A percentile compares a stretch with the other conserved stretches of the same genome.
Conservation (phyloP, 1,139 yeast genomes). For the Eremothecium cymbalariae region DNA sequence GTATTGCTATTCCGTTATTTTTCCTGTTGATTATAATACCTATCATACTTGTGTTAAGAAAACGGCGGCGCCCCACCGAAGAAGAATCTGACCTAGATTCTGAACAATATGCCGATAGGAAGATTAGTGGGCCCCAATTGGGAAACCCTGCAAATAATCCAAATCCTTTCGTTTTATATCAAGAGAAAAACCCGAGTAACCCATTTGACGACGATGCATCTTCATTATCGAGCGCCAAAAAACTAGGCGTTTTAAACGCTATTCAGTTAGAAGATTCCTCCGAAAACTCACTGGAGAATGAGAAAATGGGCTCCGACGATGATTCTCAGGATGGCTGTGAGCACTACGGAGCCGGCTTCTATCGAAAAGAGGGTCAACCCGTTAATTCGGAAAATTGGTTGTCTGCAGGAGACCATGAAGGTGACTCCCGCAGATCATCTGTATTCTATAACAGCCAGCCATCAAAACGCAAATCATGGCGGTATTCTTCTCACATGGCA, state of each 20-base stretch:
- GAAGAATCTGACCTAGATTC: slow-evolving; percentile 33
- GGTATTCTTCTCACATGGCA: slow-evolving; percentile 38
- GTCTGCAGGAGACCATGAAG: no score
- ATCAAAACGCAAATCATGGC: slow-evolving; percentile 58
- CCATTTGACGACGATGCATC: slow-evolving; percentile 32
- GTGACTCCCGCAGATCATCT: slow-evolving; percentile 25
- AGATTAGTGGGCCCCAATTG: slow-evolving; percentile 34
- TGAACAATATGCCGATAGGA: slow-evolving; percentile 30
- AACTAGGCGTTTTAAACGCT: slow-evolving; percentile 45
- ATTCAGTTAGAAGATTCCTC: slow-evolving; percentile 41
- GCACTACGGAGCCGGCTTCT: no score
- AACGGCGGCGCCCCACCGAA: slow-evolving; percentile 38
- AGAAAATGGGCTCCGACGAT: no score
- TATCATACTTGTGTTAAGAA: slow-evolving; percentile 52
- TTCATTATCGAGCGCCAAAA: slow-evolving; percentile 33
- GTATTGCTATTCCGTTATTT: slow-evolving; percentile 70
- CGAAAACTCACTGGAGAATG: not conserved
- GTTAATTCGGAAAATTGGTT: no score
- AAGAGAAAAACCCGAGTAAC: slow-evolving; percentile 14
- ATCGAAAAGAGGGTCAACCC: no score
- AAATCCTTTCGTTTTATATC: slow-evolving; percentile 18
- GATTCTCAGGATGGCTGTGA: no score
- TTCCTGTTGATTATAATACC: slow-evolving; percentile 42
- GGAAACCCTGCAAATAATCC: slow-evolving; percentile 39
- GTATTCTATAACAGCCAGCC: slow-evolving; percentile 30